Evolutionary conservation across 768 basidiomycete genomes (phyloP), one percentile per base, ranked within the genome.

Genomic region (Pleurotus tuoliensis): DNA sequence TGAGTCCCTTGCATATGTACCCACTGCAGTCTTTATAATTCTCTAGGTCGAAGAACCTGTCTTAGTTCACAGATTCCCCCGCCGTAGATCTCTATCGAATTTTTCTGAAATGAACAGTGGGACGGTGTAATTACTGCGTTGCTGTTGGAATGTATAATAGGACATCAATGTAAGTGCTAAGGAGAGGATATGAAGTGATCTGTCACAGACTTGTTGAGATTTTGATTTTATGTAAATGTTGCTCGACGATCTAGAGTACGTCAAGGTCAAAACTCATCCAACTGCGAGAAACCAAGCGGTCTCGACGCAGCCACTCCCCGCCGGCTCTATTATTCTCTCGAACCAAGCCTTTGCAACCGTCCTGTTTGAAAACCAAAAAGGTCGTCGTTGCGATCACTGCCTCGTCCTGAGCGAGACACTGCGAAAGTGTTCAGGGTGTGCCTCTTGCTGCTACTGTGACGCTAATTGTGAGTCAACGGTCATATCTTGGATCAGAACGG

Each of bases 361-460:
- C 18, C 72, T 91, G 5, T 70, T 87, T 3, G 74, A 75, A 0
- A 62, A 67, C 9, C 81, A 86, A 68, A 89, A 90, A 61, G 79
- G 85, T 12, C 73, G 65, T 16, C 73, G 90, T 59, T 92, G 90
- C 61, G 89, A 92, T 64, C 65, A 69, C 24, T 92, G 89, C 63
- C 79, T 62, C 72, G 3, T 59, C 66, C 16, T 65, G 70, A 38
- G 57, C 51, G 15, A 59, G 61, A 11, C 58, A 34, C 73, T 90
- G 44, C 79, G 72, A 59, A 76, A 74, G 65, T 92, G 90, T 60
- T 76, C 81, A 3, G 82, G 84, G 11, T 92, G 90, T 61, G 80
- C 76, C 13, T 76, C 79, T 0, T 88, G 86, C 64, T 90, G 82
- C 81, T 93, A 93, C 64, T 93, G 90, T 62, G 77, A 79, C 59